Base-by-base conservation (phyloP, 2,329 filamentous ascomycete species). In the Helicocarpus griseus region DNA sequence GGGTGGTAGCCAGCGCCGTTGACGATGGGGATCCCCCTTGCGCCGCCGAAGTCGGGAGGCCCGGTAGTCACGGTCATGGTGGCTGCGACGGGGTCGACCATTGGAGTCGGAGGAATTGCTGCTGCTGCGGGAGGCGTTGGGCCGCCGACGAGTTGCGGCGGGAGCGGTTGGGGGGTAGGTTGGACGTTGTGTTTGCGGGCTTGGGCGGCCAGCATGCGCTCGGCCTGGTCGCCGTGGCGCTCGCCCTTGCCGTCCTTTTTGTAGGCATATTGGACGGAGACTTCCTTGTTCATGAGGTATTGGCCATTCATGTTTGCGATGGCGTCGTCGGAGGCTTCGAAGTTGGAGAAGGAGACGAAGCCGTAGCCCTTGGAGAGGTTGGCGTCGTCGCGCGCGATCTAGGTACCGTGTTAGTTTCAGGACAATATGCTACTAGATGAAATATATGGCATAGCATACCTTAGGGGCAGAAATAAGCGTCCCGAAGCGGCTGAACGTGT, bases 241-340 rank as follows among this genome's bases (percentile, higher is more conserved):
- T 97, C 91, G 61, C 91, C 91, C 73, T 95, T 95, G 60, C 93
- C 93, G 64, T 98, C 93, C 72, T 97, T 97, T 78, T 98, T 98
- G 79, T 95, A 97, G 36, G 93, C 93, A 69, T 97, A 98, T 70
- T 97, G 91, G 41, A 98, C 93, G 2, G 86, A 87, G 61, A 97
- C 86, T 69, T 95, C 87, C 73, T 95, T 95, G 76, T 93, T 95
- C 77, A 95, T 90, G 54, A 98, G 81, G 70, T 93, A 97, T 73
- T 97, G 90, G 48, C 89, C 89, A 67, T 95, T 87, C 86, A 98
- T 90, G 67, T 91, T 93, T 58, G 83, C 79, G 56, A 95, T 88
- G 39, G 93, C 90, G 56, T 88, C 85, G 64, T 98, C 93, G 9
- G 89, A 93, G 60, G 89, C 86, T 64, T 97, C 93, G 66, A 98